Evolutionary conservation across 164 flowering plant genomes (phyloP).

Genomic region (Platanus orientalis): DNA sequence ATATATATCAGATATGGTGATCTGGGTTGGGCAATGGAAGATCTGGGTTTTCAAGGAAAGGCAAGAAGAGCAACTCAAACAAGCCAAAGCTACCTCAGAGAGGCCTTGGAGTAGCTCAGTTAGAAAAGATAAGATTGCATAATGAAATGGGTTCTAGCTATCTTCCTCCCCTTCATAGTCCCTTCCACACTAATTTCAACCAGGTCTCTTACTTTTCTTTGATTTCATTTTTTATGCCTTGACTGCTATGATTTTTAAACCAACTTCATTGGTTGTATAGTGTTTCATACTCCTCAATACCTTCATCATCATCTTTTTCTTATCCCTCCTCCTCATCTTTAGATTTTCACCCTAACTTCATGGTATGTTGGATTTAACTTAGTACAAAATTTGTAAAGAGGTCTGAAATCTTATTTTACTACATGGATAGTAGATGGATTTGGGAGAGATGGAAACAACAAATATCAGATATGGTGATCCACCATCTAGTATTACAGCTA

Average conservation of each 20-base stretch:
- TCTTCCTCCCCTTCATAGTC: constrained; percentile 26
- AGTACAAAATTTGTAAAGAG: constrained; percentile 20
- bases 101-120: constrained; percentile 94
- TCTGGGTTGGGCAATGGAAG: constrained; percentile 47
- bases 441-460: too few species aligned
- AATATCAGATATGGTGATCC: too few species aligned
- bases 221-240: neutral
- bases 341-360: constrained; percentile 40
- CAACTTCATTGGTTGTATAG: too few species aligned
- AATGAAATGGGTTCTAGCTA: constrained; percentile 45
- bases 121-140: constrained; percentile 85
- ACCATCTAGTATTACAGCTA: too few species aligned
- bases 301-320: constrained; percentile 21
- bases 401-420: too few species aligned
- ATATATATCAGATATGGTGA: too few species aligned
- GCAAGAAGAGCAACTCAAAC: constrained; percentile 65
- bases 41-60: constrained; percentile 55
- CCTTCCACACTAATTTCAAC: constrained; percentile 24
- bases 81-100: constrained; percentile 89
- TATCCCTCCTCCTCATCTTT: constrained; percentile 37
- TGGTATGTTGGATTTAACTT: constrained; percentile 31
- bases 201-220: too few species aligned
- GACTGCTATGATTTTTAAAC: too few species aligned
- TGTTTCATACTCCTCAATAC: constrained; percentile 28
- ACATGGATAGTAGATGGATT: too few species aligned